These are phyloP conservation scores for Delphinella strobiligena DNA, from an alignment of 2,329 filamentous ascomycete species.

Conservation along the genomic window DNA sequence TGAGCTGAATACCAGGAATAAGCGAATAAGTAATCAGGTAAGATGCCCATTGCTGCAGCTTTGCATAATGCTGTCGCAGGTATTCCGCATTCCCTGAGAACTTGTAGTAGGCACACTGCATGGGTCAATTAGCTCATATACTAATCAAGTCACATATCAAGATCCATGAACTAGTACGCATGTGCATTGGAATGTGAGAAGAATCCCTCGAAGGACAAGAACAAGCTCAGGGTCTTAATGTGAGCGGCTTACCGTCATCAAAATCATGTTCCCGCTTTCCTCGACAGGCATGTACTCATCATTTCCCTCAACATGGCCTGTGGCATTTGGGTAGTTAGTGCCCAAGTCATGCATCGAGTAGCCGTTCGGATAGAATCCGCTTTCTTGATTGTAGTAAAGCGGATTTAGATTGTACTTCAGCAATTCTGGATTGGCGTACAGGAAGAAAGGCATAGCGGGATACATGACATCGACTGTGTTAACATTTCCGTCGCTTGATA, in stretches of 20 bases:
- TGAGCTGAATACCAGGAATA: conserved; percentile 12
- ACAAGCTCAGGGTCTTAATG: no score
- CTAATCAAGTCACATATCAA: neutral
- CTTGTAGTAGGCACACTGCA: conserved; percentile 7
- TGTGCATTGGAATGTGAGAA: neutral
- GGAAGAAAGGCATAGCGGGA: conserved; percentile 73
- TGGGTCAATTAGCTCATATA: no score
- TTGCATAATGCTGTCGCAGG: conserved; percentile 10
- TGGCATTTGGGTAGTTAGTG: conserved; percentile 59
- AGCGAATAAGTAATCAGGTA: conserved; percentile 13
- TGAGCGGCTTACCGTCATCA: conserved; percentile 16
- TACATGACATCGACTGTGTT: conserved; percentile 85
- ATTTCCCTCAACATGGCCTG: conserved; percentile 55
- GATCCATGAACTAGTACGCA: neutral
- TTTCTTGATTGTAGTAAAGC: conserved; percentile 66
- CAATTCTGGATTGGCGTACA: conserved; percentile 76
- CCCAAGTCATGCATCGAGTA: conserved; percentile 71
- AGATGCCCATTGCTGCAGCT: conserved; percentile 12
- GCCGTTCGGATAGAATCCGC: conserved; percentile 71
- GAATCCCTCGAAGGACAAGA: neutral
- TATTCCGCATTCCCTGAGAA: conserved; percentile 6
- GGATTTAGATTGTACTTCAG: conserved; percentile 69
- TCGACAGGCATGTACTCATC: conserved; percentile 68
- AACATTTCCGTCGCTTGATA: conserved; percentile 71
- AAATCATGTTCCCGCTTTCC: conserved; percentile 69